Conservation (phyloP, 768 basidiomycete genomes). For the Tremella fuciformis region DNA sequence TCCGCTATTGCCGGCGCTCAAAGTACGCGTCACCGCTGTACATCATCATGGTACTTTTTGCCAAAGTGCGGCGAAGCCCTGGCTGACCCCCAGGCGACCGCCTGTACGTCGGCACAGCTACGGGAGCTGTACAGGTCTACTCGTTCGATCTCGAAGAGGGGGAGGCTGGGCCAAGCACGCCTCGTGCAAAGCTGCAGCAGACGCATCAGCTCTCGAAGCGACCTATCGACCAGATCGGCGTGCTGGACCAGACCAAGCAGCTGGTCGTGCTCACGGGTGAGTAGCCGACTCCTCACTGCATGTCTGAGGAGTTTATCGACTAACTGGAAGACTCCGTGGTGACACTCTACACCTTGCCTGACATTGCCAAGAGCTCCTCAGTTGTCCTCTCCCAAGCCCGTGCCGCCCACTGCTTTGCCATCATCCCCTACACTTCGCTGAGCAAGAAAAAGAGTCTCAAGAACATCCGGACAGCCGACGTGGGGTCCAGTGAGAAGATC, state of each 20-base stretch:
- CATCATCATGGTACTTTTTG: slow-evolving; percentile 36
- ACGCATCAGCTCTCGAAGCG: slow-evolving; percentile 29
- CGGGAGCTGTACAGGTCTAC: slow-evolving; percentile 44
- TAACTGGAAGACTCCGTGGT: slow-evolving; percentile 63
- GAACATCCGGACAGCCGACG: slow-evolving; percentile 10
- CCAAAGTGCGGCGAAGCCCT: neutral
- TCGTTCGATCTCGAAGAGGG: slow-evolving; percentile 23
- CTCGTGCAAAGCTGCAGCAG: slow-evolving; percentile 26
- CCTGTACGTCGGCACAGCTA: slow-evolving; percentile 57
- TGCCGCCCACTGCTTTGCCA: slow-evolving; percentile 78
- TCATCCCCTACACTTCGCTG: slow-evolving; percentile 57
- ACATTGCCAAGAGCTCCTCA: slow-evolving; percentile 60
- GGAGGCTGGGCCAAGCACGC: slow-evolving; percentile 4
- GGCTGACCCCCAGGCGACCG: slow-evolving; percentile 56
- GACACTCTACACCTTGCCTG: slow-evolving; percentile 72
- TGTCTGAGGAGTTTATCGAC: neutral
- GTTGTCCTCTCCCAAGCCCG: slow-evolving; percentile 73
- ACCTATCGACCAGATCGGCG: slow-evolving; percentile 83
- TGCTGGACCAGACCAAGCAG: slow-evolving; percentile 79
- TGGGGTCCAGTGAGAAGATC: slow-evolving; percentile 25
- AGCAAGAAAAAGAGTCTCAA: slow-evolving; percentile 36
- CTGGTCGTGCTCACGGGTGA: slow-evolving; percentile 79
- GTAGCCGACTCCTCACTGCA: slow-evolving; percentile 21
- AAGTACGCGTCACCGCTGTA: slow-evolving; percentile 29
- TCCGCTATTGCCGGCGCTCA: slow-evolving; percentile 31